Evolutionary conservation across 2,329 filamentous ascomycete species (phyloP), one percentile per base, ranked within the genome.

Genomic region (Fusarium denticulatum): DNA sequence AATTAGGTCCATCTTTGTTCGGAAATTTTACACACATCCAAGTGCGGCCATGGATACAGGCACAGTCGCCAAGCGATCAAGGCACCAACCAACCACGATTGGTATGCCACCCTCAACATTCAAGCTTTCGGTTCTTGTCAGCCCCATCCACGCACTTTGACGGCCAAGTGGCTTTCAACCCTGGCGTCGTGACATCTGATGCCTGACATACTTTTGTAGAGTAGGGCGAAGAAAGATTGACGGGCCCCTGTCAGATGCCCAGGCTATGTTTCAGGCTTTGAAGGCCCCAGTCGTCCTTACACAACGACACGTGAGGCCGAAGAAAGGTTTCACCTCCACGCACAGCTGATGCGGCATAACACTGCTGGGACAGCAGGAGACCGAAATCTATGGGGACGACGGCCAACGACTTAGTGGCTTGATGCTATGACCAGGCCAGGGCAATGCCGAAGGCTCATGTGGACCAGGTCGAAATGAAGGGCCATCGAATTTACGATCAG

Each of bases 251-350:
- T 73, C 69, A 75, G 67, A 69, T 73, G 58, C 57, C 66, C 60
- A 62, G 66, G 61, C 47, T 68, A 73, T 78, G 76, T 78, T 77
- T 78, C 75, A 76, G 69, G 73, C 59, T 63, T 57, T 69, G 64
- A 66, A 40, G 58, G 71, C 64, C 60, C 52, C 58, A 60, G 49
- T 69, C 36, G 55, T 72, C 69, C 65, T 78, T 68, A 63, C 72
- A 77, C 76, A 71, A 64, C 74, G 64, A 78, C 76, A 78, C 72
- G 72, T 77, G 75, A 78, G 68, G 56, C 49, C 67, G 67, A 76
- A 68, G 61, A 74, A 75, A 76, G 61, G 76, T 78, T 77, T 78
- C 76, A 77, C 69, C 58, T 70, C 64, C 75, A 76, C 71, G 63
- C 67, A 78, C 61, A 65, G 66, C 64, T 71, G 75, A 73, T 76